Base-by-base conservation (phyloP, 2,329 filamentous ascomycete genomes). In the Ilyonectria sp. region DNA sequence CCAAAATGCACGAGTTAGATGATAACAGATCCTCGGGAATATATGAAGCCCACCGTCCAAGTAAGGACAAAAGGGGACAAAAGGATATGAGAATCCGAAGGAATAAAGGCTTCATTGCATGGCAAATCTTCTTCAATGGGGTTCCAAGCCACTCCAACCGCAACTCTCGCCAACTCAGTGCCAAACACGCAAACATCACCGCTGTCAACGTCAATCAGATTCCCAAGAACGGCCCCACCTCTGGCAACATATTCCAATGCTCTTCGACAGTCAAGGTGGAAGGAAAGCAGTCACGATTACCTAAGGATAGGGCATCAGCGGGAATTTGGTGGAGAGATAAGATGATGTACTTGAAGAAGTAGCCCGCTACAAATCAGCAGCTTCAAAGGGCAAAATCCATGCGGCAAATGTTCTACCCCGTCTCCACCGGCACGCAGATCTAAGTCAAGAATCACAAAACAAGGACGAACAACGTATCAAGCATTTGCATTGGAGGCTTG, bases 1-100 rank as follows among this genome's bases (percentile, higher is more conserved):
- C 61, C 59, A 40, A 54, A 5, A 71, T 59, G 59, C 72, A 63
- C 33, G 80, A 82, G 78, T 84, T 88, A 73, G 90, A 89, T 70
- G 91, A 90, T 21, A 83, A 79, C 5, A 94, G 88, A 0, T 88
- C 79, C 0, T 69, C 0, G 43, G 87, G 88, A 84, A 94, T 82
- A 84, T 92, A 94, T 1, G 92, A 92, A 3, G 95, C 91, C 57
- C 92, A 86, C 86, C 94, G 93, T 75, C 93, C 92, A 62, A 95
- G 84, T 55, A 95, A 85, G 58, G 95, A 86, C 37, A 94, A 91
- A 21, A 88, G 90, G 67, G 94, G 80, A 74, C 90, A 86, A 84
- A 95, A 95, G 85, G 95, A 95, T 82, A 95, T 84, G 70, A 94
- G 81, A 78, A 95, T 95, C 60, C 93, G 92, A 83, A 89, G 95